Conservation (phyloP, 169 alveolate species). For the Eimeria necatrix region DNA sequence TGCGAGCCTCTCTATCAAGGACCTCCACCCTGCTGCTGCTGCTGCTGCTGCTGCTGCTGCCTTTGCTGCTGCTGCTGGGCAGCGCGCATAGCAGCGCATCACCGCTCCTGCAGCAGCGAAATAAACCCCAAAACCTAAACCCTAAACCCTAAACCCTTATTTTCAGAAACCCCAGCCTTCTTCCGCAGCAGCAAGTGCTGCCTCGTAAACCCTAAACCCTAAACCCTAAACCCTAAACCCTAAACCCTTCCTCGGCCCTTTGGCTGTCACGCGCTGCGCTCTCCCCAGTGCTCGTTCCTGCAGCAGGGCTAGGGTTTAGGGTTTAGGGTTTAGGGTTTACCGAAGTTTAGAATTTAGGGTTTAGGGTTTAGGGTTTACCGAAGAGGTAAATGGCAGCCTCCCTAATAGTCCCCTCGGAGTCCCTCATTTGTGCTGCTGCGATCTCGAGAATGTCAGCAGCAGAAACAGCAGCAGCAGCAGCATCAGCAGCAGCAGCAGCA, state of each 20-base stretch:
- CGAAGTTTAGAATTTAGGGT: background rate
- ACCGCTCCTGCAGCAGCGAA: background rate
- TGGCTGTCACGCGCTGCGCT: background rate
- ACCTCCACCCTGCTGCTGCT: background rate
- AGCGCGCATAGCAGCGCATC: conserved; percentile 15
- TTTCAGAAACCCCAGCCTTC: background rate
- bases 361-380: background rate
- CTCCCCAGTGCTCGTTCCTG: no score
- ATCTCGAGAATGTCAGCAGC: no score
- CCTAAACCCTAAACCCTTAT: background rate
- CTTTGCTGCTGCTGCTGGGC: no score
- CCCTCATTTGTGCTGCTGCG: no score
- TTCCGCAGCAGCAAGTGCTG: background rate
- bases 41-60: background rate
- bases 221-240: conserved; percentile 24
- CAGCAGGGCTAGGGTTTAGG: conserved; percentile 5
- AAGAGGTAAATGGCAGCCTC: background rate
- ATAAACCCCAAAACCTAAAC: background rate
- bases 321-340: background rate
- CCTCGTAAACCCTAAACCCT: background rate
- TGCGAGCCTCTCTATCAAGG: background rate
- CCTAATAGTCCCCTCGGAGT: background rate
- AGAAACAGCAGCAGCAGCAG: no score
- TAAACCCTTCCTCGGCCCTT: background rate
- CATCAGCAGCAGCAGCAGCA: background rate